phyloP scores from a whole-genome alignment of 2,329 filamentous ascomycete species.

The Aspergillus sojae region DNA sequence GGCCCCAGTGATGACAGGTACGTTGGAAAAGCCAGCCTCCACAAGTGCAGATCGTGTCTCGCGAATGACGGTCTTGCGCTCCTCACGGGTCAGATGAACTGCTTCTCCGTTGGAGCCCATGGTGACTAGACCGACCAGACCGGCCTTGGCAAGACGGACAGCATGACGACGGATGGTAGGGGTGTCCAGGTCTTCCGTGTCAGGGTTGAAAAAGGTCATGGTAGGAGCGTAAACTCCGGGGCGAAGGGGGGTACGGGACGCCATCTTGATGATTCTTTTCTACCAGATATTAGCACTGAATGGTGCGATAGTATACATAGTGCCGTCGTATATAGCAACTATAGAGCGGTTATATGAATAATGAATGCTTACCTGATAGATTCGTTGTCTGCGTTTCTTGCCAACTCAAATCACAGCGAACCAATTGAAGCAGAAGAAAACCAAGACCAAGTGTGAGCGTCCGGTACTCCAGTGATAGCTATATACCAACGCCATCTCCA shows the following conservation, averaged over 20 bases:
- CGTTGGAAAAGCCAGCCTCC: constrained; percentile 72
- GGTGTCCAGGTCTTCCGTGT: constrained; percentile 83
- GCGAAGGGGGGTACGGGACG: constrained; percentile 63
- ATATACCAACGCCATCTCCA: neutral
- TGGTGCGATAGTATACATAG: neutral
- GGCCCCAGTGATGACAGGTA: constrained; percentile 81
- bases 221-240: constrained; percentile 86
- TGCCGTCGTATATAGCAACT: neutral
- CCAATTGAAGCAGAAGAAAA: neutral
- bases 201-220: constrained; percentile 85
- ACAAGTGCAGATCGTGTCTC: constrained; percentile 82
- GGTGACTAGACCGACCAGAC: constrained; percentile 78
- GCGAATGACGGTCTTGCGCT: constrained; percentile 73
- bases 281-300: neutral
- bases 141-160: constrained; percentile 73
- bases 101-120: constrained; percentile 93
- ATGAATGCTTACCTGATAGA: neutral
- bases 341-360: neutral
- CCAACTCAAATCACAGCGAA: neutral
- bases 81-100: constrained; percentile 76
- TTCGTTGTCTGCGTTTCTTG: neutral
- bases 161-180: constrained; percentile 78
- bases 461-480: neutral
- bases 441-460: neutral
- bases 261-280: constrained; percentile 17